phyloP scores from a whole-genome alignment of 257 asterid species.

The Gentiana straminea region DNA sequence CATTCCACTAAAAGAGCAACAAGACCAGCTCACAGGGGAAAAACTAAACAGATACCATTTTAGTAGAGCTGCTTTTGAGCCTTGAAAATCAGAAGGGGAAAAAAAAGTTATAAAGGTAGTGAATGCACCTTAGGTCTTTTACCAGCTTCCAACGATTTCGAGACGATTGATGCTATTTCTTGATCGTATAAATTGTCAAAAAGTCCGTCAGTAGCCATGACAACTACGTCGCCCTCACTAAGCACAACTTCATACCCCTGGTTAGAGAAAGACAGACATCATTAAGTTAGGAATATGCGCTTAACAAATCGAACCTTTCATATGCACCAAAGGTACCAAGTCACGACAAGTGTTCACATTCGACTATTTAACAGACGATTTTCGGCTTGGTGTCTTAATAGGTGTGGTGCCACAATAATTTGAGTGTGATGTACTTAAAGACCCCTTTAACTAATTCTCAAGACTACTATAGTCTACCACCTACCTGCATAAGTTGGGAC shows the following conservation, averaged over 20 bases:
- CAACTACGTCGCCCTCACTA: slow-evolving; percentile 56
- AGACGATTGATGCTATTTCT: slow-evolving; percentile 47
- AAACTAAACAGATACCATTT: neutral
- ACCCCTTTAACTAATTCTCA: neutral
- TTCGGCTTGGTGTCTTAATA: too few species aligned
- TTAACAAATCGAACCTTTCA: neutral
- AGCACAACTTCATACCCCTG: slow-evolving; percentile 57
- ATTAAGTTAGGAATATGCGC: neutral
- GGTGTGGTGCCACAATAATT: neutral
- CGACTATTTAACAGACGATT: too few species aligned
- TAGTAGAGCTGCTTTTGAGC: neutral
- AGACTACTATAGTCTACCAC: neutral
- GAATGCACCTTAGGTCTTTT: slow-evolving; percentile 38
- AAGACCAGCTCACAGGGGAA: neutral
- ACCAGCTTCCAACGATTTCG: slow-evolving; percentile 37
- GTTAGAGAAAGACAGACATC: slow-evolving; percentile 7
- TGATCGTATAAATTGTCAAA: slow-evolving; percentile 68
- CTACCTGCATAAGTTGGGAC: slow-evolving; percentile 60
- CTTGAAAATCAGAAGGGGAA: neutral
- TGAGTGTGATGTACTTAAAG: too few species aligned
- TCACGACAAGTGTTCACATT: too few species aligned
- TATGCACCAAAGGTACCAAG: neutral
- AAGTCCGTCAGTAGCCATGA: slow-evolving; percentile 73
- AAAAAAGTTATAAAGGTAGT: too few species aligned
- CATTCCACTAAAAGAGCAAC: neutral